Evolutionary conservation across 257 asterid genomes (phyloP), one percentile per base, ranked within the genome.

Genomic region (Agastache rugosa): DNA sequence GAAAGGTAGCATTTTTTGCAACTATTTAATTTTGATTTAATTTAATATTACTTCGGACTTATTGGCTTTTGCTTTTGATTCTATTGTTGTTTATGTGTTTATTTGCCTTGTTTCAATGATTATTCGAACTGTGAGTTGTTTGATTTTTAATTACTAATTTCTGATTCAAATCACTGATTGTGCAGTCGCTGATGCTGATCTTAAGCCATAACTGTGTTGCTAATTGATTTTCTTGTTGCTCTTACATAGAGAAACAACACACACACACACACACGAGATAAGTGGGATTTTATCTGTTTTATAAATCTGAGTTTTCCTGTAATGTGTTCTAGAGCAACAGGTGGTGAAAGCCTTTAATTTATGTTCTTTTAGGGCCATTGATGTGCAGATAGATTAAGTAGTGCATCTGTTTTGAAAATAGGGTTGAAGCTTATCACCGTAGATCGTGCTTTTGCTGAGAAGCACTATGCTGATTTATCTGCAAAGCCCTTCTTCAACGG

Each of bases 381-480:
- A 11, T 29, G 5, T 17, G 22, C 7, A 27, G 44, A 27, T 54
- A 1, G 20, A 9, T 14, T 39, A 17, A 63, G 27, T 53, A 25
- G 27, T 34, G 34, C 6, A 66, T 67, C 34, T 69, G 25, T 66
- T 78, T 25, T 70, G 69, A 41, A 8, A 66, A 42, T 61, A 94
- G 99, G 98, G 35, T 77, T 94, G 93, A 94, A 94, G 89, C 66
- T 94, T 17, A 42, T 87, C 17, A 86, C 87, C 1, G 97, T 94
- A 58, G 99, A 90, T 11, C 96, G 93, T 63, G 72, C 92, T 20
- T 94, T 94, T 71, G 97, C 98, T 53, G 98, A 94, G 88, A 87
- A 80, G 83, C 99, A 94, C 81, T 94, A 94, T 73, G 88, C 97
- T 2, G 99, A 94, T 85, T 77, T 94, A 72, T 94, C 96, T 4